Evolutionary conservation across 2,329 filamentous ascomycete genomes (phyloP).

Genomic region (Apiospora pterosperma): DNA sequence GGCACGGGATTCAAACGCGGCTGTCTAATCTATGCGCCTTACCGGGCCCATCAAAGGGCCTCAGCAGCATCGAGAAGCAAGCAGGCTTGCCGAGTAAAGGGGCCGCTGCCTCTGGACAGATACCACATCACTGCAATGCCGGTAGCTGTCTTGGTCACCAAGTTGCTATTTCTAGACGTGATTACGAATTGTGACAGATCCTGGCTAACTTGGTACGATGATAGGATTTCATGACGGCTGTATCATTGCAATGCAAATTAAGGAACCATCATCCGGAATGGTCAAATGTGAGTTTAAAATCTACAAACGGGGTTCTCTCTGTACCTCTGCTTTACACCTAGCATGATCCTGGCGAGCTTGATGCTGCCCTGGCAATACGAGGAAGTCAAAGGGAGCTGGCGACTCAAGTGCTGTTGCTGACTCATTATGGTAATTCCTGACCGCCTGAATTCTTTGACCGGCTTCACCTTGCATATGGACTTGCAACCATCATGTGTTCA

Average conservation of each 20-base stretch:
- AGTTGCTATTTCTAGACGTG: not conserved
- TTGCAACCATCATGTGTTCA: not conserved
- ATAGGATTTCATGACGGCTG: slow-evolving; percentile 74
- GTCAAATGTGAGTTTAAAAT: slow-evolving; percentile 57
- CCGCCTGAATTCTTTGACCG: not conserved
- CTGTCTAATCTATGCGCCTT: not conserved
- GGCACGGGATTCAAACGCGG: not conserved
- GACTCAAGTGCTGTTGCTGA: not conserved
- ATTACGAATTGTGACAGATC: not conserved
- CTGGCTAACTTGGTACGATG: not conserved
- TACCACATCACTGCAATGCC: not conserved
- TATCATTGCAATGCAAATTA: slow-evolving; percentile 64
- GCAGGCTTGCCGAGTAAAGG: not conserved
- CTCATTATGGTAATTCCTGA: not conserved
- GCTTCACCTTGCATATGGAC: not conserved
- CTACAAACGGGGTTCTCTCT: not conserved
- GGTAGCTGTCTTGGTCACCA: not conserved
- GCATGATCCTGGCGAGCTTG: not conserved
- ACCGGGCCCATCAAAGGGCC: not conserved
- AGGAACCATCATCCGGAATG: slow-evolving; percentile 73
- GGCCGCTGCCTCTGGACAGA: not conserved
- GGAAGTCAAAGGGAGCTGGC: not conserved
- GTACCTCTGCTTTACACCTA: not conserved
- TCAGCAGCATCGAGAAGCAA: not conserved
- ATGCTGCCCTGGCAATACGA: not conserved